A percentile compares a stretch with the other conserved stretches of the same genome.
Evolutionary conservation across 2,329 filamentous ascomycete species (phyloP).

Genomic region (Cephalotrichum gorgonifer): DNA sequence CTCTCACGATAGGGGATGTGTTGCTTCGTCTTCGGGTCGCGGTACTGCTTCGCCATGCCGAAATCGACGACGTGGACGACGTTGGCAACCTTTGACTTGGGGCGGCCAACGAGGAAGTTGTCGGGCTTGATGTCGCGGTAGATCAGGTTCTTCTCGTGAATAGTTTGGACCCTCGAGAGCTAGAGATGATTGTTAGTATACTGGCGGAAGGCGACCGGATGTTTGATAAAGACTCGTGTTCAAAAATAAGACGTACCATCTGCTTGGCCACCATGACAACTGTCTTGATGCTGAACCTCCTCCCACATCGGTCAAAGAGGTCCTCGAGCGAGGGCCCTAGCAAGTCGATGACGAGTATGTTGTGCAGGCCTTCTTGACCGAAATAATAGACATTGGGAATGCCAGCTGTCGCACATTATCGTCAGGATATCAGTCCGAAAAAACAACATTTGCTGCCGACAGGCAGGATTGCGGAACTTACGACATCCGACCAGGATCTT

Average conservation of each 20-base stretch:
- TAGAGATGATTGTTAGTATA: constrained; percentile 18
- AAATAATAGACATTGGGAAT: constrained; percentile 99
- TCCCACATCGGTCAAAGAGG: constrained; percentile 93
- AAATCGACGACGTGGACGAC: constrained; percentile 99
- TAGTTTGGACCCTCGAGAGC: constrained; percentile 83
- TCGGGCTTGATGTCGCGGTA: constrained; percentile 99
- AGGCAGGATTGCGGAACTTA: constrained; percentile 43
- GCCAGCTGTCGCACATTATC: constrained; percentile 57
- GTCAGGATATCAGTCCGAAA: constrained; percentile 13
- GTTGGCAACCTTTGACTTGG: constrained; percentile 87
- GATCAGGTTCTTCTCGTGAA: constrained; percentile 98
- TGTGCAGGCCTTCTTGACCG: constrained; percentile 94
- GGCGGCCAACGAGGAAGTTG: constrained; percentile 95
- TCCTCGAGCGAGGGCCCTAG: constrained; percentile 92
- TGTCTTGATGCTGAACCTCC: constrained; percentile 92
- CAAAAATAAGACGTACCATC: constrained; percentile 54
- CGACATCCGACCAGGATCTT: constrained; percentile 98
- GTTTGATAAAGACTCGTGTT: neutral
- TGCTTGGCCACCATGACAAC: constrained; percentile 99
- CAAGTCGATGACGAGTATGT: constrained; percentile 96
- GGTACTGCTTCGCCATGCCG: constrained; percentile 98
- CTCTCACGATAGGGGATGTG: constrained; percentile 96
- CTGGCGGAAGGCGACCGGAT: neutral
- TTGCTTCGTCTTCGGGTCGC: constrained; percentile 97
- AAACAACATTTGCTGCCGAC: neutral